Evolutionary conservation across 331 rosid species (phyloP).

Genomic region (Ulmus americana): DNA sequence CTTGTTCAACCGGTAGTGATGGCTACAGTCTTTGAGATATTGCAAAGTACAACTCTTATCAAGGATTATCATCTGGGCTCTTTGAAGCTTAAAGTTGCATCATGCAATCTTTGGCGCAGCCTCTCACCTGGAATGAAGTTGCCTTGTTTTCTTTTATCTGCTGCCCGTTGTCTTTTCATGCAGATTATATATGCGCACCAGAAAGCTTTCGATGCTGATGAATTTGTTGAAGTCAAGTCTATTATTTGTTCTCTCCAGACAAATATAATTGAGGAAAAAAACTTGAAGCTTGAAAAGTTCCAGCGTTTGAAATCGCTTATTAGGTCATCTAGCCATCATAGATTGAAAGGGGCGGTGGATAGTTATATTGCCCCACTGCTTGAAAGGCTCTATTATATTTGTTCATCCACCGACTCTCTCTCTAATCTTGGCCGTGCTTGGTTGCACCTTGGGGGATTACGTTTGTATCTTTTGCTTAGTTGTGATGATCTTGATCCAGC

Average conservation of each 20-base stretch:
- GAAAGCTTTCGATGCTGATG: conserved; percentile 53
- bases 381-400: conserved; percentile 42
- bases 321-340: conserved; percentile 51
- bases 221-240: conserved; percentile 47
- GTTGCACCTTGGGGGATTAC: conserved; percentile 64
- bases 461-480: conserved; percentile 67
- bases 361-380: conserved; percentile 60
- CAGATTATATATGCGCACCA: conserved; percentile 70
- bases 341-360: conserved; percentile 48
- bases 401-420: conserved; percentile 32
- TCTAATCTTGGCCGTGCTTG: conserved; percentile 60
- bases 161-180: conserved; percentile 64
- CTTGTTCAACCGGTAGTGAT: conserved; percentile 60
- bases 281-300: conserved; percentile 16
- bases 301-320: conserved; percentile 35
- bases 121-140: conserved; percentile 40
- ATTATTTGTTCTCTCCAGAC: conserved; percentile 33
- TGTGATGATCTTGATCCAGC: conserved; percentile 73
- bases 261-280: conserved; percentile 36
- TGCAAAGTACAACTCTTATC: conserved; percentile 46
- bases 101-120: conserved; percentile 57
- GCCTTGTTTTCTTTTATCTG: conserved; percentile 46
- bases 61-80: conserved; percentile 44
- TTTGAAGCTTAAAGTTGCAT: conserved; percentile 57
- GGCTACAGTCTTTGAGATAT: conserved; percentile 56